Evolutionary conservation across 2,329 filamentous ascomycete genomes (phyloP).

Genomic region (Pseudovirgaria hyperparasitica): DNA sequence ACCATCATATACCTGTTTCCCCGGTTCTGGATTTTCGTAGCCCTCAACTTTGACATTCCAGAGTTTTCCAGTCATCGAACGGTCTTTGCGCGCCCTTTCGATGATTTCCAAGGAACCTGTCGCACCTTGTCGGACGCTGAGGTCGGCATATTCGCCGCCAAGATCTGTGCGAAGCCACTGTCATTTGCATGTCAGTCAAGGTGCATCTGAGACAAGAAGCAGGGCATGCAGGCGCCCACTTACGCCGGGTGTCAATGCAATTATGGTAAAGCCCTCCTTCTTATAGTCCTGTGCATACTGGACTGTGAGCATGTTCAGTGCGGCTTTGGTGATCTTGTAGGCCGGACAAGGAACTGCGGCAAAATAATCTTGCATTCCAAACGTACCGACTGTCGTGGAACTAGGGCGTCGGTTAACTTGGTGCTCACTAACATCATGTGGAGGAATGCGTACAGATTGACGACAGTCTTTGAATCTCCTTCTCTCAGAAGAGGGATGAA

Average conservation of each 20-base stretch:
- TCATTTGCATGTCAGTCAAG: background rate
- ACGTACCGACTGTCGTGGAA: constrained; percentile 31
- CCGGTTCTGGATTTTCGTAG: constrained; percentile 15
- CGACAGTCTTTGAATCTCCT: constrained; percentile 29
- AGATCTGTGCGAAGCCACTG: constrained; percentile 37
- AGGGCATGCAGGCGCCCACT: constrained; percentile 6
- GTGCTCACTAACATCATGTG: background rate
- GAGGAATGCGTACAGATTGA: constrained; percentile 26
- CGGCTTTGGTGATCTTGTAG: constrained; percentile 36
- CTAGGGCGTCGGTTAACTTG: constrained; percentile 10
- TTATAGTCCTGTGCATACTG: constrained; percentile 27
- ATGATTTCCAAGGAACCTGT: constrained; percentile 33
- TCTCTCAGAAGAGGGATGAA: constrained; percentile 28
- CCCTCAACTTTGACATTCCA: constrained; percentile 27
- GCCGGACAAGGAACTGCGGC: constrained; percentile 15
- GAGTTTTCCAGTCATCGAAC: constrained; percentile 37
- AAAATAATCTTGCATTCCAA: constrained; percentile 15
- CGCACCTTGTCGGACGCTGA: constrained; percentile 27
- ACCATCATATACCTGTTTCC: constrained; percentile 1
- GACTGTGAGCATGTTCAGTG: constrained; percentile 34
- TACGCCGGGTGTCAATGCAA: constrained; percentile 34
- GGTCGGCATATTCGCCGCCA: constrained; percentile 27
- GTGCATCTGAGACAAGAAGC: background rate
- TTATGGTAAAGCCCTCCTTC: constrained; percentile 30
- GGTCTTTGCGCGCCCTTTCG: constrained; percentile 19